Evolutionary conservation across 2,329 filamentous ascomycete species (phyloP), one percentile per base, ranked within the genome.

Genomic region (Fusarium sterilihyphosum): DNA sequence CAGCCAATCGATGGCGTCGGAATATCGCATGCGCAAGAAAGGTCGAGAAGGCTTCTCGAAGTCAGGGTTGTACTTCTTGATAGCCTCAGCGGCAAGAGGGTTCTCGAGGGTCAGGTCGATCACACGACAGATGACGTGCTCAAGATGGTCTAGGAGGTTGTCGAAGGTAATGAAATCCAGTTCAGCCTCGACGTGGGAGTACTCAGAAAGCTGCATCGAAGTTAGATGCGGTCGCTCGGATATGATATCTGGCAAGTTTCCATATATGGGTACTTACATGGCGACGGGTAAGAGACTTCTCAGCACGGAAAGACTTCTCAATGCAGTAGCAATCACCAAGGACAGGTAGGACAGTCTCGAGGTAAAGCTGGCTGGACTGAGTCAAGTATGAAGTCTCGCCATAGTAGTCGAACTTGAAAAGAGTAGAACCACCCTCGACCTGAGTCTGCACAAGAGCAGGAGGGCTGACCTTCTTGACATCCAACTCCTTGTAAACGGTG

Each of bases 301-400:
- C 96, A 20, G 96, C 96, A 71, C 96, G 95, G 92, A 99, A 99
- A 5, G 96, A 98, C 84, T 98, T 98, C 84, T 98, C 95, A 79
- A 99, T 96, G 82, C 96, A 98, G 89, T 97, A 99, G 61, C 98
- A 95, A 82, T 98, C 94, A 77, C 96, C 96, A 79, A 98, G 88
- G 59, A 93, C 94, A 17, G 96, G 94, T 38, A 99, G 87, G 75
- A 92, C 94, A 38, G 96, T 99, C 88, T 99, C 96, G 67, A 99
- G 93, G 85, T 99, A 99, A 61, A 99, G 91, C 85, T 99, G 96
- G 40, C 94, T 97, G 8, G 95, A 98, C 85, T 99, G 96, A 8
- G 96, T 98, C 73, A 99, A 91, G 86, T 95, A 99, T 68, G 96
- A 93, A 77, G 92, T 90, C 84, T 98, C 93, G 77, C 92, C 92